phyloP scores from a whole-genome alignment of 176 grass and related monocot genomes.

The Phyllostachys edulis region DNA sequence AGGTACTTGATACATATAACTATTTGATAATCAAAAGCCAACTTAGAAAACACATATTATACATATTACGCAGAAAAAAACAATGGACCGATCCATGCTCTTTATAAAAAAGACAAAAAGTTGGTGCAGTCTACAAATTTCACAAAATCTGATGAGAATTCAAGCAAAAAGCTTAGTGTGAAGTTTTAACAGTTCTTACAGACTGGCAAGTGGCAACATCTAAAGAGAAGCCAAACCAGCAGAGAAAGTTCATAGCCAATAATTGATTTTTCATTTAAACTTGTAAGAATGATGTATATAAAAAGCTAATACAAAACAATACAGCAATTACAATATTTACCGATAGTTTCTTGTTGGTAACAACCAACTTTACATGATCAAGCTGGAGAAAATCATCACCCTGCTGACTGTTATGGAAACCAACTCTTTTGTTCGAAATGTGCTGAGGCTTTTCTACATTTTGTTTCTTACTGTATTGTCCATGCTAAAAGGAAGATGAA shows the following conservation, averaged over 20 bases:
- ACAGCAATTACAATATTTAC: slow-evolving; percentile 44
- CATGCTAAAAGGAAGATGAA: slow-evolving; percentile 77
- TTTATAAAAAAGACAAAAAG: too few species aligned
- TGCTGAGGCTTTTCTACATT: slow-evolving; percentile 33
- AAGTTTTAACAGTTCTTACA: too few species aligned
- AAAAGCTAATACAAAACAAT: slow-evolving; percentile 37
- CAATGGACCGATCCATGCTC: too few species aligned
- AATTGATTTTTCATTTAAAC: not conserved
- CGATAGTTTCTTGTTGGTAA: slow-evolving; percentile 60
- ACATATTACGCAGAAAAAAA: too few species aligned
- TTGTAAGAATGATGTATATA: slow-evolving; percentile 20
- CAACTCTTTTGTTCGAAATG: slow-evolving; percentile 50
- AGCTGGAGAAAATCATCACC: slow-evolving; percentile 60
- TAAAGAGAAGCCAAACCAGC: slow-evolving; percentile 17
- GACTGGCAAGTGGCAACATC: not conserved
- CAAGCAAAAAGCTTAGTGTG: too few species aligned
- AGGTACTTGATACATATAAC: too few species aligned
- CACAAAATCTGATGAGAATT: too few species aligned
- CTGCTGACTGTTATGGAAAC: too few species aligned
- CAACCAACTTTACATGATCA: slow-evolving; percentile 70
- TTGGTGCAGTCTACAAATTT: too few species aligned
- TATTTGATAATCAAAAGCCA: too few species aligned
- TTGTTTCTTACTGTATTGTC: slow-evolving; percentile 48
- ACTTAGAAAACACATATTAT: too few species aligned
- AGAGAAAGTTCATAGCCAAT: not conserved